Percentiles rank a stretch among this genome's conserved stretches.
Evolutionary conservation across 805 yeast genomes (phyloP).

Genomic region (Candida coleopterorum): DNA sequence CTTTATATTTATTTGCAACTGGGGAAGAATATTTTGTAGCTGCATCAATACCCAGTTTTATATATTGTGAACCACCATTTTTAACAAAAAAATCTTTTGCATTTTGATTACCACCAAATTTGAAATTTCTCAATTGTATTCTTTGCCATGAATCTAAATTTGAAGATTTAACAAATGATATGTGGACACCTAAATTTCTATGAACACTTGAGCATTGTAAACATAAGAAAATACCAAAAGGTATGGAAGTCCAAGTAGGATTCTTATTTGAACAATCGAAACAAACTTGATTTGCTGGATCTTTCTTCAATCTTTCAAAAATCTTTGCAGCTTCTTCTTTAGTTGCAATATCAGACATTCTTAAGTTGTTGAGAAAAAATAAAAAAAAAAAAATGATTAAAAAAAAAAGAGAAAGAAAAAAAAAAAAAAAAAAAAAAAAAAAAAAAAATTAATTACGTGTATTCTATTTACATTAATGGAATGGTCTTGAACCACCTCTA

Average conservation of each 20-base stretch:
- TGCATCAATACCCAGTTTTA: slow-evolving; percentile 51
- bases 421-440: slow-evolving; percentile 1
- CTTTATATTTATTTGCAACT: slow-evolving; percentile 76
- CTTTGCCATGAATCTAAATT: slow-evolving; percentile 93
- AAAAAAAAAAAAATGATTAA: no score
- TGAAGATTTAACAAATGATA: slow-evolving; percentile 89
- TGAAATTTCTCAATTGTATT: slow-evolving; percentile 84
- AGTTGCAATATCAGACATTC: slow-evolving; percentile 51
- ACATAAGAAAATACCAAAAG: slow-evolving; percentile 90
- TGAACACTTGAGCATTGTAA: slow-evolving; percentile 94
- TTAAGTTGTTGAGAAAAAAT: slow-evolving; percentile 1
- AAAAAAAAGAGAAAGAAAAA: background rate
- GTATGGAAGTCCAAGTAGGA: slow-evolving; percentile 98
- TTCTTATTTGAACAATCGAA: slow-evolving; percentile 92
- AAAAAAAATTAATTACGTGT: background rate
- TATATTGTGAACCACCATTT: slow-evolving; percentile 76
- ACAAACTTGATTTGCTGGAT: slow-evolving; percentile 76
- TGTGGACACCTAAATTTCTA: slow-evolving; percentile 93
- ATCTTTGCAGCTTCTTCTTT: slow-evolving; percentile 66
- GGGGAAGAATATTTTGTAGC: slow-evolving; percentile 74
- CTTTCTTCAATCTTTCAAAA: slow-evolving; percentile 57
- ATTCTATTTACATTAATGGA: slow-evolving; percentile 31
- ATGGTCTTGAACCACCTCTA: slow-evolving; percentile 86
- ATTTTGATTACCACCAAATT: slow-evolving; percentile 86
- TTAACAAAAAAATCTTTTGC: slow-evolving; percentile 80